Conservation (phyloP, 371 early-diverging fungal species). For the Mucor circinelloides region DNA sequence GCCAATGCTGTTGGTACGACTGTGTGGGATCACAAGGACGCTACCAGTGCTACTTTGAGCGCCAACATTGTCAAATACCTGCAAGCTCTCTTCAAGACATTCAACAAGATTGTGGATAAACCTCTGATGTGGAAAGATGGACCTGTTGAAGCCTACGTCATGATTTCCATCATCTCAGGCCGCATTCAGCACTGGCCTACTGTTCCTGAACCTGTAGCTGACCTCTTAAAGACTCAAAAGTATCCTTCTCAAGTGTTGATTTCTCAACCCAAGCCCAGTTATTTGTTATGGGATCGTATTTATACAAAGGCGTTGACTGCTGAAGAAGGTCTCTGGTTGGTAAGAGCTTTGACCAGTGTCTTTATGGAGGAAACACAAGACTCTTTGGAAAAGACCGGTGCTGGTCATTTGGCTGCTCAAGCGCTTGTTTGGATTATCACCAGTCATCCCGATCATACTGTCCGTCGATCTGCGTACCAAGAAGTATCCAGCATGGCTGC, state of each 20-base stretch:
- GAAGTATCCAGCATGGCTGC: constrained; percentile 45
- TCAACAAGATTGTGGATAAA: constrained; percentile 65
- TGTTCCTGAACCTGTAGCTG: constrained; percentile 31
- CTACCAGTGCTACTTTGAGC: constrained; percentile 42
- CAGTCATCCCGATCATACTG: constrained; percentile 53
- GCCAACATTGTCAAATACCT: constrained; percentile 46
- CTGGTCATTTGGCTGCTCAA: constrained; percentile 37
- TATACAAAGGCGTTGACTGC: constrained; percentile 72
- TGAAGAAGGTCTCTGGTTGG: constrained; percentile 76
- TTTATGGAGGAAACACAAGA: constrained; percentile 37
- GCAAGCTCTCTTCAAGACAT: constrained; percentile 54
- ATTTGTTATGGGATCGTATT: constrained; percentile 81
- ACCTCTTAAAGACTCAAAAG: constrained; percentile 44
- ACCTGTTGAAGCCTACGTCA: constrained; percentile 76
- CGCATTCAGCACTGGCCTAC: constrained; percentile 50
- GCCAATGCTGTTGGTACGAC: constrained; percentile 52
- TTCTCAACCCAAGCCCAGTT: constrained; percentile 63
- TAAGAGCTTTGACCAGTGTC: constrained; percentile 61
- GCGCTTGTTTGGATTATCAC: constrained; percentile 61
- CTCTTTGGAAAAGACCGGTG: constrained; percentile 41
- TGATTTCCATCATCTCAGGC: constrained; percentile 54
- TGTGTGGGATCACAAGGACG: constrained; percentile 46
- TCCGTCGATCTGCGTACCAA: constrained; percentile 53
- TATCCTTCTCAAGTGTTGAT: constrained; percentile 40
- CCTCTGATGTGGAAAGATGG: constrained; percentile 69